Percentiles rank a stretch among this genome's conserved stretches.
These are phyloP conservation scores for Penicillium maclennaniae DNA, from an alignment of 495 filamentous ascomycete genomes.

Conservation along the genomic window DNA sequence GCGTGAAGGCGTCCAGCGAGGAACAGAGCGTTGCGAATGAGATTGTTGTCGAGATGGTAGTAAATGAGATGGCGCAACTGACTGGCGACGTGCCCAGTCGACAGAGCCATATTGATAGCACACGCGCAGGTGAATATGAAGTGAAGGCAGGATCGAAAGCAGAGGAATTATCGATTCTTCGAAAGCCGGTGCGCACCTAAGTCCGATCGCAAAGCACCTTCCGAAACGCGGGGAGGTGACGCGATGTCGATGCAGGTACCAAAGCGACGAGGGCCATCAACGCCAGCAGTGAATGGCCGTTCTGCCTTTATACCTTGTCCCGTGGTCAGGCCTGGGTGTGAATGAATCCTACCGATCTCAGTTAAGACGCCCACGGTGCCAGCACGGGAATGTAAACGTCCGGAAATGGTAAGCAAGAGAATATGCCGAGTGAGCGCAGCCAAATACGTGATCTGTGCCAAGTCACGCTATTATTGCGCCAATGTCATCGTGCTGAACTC, in stretches of 20 bases:
- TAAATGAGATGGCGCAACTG: constrained; percentile 83
- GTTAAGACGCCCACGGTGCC: constrained; percentile 7
- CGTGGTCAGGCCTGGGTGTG: no score
- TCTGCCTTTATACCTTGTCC: not conserved
- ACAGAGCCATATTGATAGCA: constrained; percentile 61
- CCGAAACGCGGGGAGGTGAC: constrained; percentile 28
- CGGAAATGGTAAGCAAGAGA: constrained; percentile 21
- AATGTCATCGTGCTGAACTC: constrained; percentile 8
- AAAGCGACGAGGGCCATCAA: constrained; percentile 7
- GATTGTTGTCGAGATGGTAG: constrained; percentile 90
- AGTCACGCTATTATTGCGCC: constrained; percentile 9
- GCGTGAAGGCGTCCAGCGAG: constrained; percentile 81
- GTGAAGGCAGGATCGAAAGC: constrained; percentile 2
- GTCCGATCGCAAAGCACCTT: not conserved
- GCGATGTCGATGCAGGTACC: constrained; percentile 18
- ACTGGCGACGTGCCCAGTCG: constrained; percentile 59
- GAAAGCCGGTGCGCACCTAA: not conserved
- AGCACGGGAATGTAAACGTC: constrained; percentile 25
- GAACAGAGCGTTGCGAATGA: constrained; percentile 85
- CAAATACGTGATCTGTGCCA: constrained; percentile 8
- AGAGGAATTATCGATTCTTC: not conserved
- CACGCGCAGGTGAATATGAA: not conserved
- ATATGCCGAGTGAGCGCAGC: not conserved
- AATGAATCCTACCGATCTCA: constrained; percentile 8
- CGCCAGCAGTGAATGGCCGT: not conserved